Evolutionary conservation across 768 basidiomycete species (phyloP), one percentile per base, ranked within the genome.

Genomic region (Boletus reticuloceps): DNA sequence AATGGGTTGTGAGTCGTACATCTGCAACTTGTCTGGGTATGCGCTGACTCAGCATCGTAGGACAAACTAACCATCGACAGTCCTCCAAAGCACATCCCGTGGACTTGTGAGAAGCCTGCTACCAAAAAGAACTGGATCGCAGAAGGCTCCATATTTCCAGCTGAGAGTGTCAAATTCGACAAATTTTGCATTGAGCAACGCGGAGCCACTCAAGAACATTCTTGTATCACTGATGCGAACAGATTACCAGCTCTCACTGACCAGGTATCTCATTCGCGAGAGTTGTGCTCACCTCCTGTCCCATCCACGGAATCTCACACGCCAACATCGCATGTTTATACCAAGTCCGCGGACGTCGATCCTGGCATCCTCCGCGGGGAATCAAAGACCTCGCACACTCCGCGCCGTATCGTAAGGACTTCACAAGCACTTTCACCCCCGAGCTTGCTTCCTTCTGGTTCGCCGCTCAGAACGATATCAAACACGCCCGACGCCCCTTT

Each of bases 1-100:
- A 58, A 36, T 75, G 74, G 74, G 53, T 63, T 47, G 74, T 75
- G 55, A 61, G 75, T 63, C 17, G 3, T 40, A 42, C 37, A 42
- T 37, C 50, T 31, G 2, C 51, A 11, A 46, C 41, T 17, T 46
- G 4, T 37, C 22, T 50, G 36, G 22, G 9, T 20, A 20, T 39
- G 27, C 14, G 19, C 51, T 70, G 47, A 64, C 46, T 53, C 36
- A 11, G 22, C 34, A 32, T 53, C 29, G 32, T 44, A 70, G 69
- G 56, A 69, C 22, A 53, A 42, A 16, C 51, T 70, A 22, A 58
- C 51, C 16, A 43, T 50, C 11, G 59, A 59, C 11, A 36, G 52
- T 50, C 68, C 71, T 38, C 66, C 68, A 5, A 63, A 55, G 17
- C 71, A 73, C 38, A 58, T 63, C 6, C 69, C 70, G 6, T 72